Evolutionary conservation across 192 early-diverging fungal species (phyloP).

Genomic region (Rhizoclosmatium sp.): DNA sequence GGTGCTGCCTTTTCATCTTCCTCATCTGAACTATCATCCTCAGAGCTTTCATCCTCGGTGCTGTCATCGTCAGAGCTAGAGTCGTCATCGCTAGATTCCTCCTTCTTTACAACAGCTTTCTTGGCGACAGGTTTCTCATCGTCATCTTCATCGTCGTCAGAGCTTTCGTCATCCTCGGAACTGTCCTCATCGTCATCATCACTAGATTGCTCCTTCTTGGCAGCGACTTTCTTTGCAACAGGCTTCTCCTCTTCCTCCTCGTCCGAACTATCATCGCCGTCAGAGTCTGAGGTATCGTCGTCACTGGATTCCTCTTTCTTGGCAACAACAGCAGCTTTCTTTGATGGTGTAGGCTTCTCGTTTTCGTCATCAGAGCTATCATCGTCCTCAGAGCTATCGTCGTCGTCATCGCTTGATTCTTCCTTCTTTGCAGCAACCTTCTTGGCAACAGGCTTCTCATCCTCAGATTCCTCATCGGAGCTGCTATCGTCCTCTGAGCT

Average conservation of each 20-base stretch:
- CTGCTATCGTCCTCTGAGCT: constrained; percentile 10
- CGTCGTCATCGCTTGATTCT: constrained; percentile 5
- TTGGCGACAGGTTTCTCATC: constrained; percentile 32
- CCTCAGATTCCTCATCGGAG: constrained; percentile 22
- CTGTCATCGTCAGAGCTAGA: constrained; percentile 37
- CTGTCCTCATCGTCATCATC: constrained; percentile 14
- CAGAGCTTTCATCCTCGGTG: constrained; percentile 10
- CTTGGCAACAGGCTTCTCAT: constrained; percentile 39
- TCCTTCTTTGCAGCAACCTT: constrained; percentile 20
- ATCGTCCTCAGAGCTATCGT: constrained; percentile 11
- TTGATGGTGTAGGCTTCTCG: constrained; percentile 9
- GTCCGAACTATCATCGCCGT: constrained; percentile 30
- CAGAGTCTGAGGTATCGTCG: constrained; percentile 11
- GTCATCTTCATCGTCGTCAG: constrained; percentile 37
- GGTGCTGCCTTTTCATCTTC: constrained; percentile 27
- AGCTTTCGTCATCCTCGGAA: constrained; percentile 29
- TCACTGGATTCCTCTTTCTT: constrained; percentile 31
- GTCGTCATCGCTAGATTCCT: constrained; percentile 19
- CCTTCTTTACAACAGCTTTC: constrained; percentile 28
- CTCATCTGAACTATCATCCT: constrained; percentile 41
- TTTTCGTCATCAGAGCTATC: constrained; percentile 37
- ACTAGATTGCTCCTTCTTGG: constrained; percentile 20
- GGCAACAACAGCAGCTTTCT: constrained; percentile 24
- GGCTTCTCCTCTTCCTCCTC: constrained; percentile 41
- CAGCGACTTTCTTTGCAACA: constrained; percentile 18